Percentiles rank a stretch among this genome's conserved stretches.
Conservation (phyloP, 352 stramenopile genomes). For the Globisporangium carolinianum region DNA sequence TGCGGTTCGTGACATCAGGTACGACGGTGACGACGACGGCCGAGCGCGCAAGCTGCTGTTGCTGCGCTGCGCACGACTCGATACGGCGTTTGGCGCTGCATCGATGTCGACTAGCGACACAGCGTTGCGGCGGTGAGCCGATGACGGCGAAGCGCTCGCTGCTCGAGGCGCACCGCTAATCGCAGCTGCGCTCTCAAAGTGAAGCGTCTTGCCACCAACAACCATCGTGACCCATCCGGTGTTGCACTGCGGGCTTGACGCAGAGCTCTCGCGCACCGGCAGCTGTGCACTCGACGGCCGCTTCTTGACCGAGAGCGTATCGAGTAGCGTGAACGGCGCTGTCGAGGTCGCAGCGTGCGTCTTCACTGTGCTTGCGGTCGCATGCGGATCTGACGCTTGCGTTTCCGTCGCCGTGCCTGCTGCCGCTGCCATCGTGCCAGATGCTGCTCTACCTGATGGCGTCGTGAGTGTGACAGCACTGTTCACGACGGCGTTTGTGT, state of each 20-base stretch:
- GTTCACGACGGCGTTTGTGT: no score
- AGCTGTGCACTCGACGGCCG: slow-evolving; percentile 22
- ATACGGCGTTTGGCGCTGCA: not conserved
- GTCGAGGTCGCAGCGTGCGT: not conserved
- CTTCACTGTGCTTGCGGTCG: not conserved
- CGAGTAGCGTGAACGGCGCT: not conserved
- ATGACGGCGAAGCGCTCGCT: not conserved
- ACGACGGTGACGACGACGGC: slow-evolving; percentile 7
- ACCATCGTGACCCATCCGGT: slow-evolving; percentile 33
- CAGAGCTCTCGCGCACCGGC: not conserved
- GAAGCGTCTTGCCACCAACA: slow-evolving; percentile 26
- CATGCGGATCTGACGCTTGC: no score
- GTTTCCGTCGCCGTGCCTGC: no score
- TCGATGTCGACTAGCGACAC: slow-evolving; percentile 9
- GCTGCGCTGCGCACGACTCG: not conserved
- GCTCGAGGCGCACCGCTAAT: not conserved
- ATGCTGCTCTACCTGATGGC: not conserved
- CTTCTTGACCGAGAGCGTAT: slow-evolving; percentile 2
- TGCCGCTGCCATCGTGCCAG: no score
- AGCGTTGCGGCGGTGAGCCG: slow-evolving; percentile 11
- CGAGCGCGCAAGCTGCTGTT: not conserved
- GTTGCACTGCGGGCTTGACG: not conserved
- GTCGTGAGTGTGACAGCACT: no score
- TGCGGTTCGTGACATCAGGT: not conserved
- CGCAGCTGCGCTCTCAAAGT: slow-evolving; percentile 23